A percentile compares a stretch with the other conserved stretches of the same genome.
Conservation (phyloP, 2,329 filamentous ascomycete species). For the Claviceps maximensis region DNA sequence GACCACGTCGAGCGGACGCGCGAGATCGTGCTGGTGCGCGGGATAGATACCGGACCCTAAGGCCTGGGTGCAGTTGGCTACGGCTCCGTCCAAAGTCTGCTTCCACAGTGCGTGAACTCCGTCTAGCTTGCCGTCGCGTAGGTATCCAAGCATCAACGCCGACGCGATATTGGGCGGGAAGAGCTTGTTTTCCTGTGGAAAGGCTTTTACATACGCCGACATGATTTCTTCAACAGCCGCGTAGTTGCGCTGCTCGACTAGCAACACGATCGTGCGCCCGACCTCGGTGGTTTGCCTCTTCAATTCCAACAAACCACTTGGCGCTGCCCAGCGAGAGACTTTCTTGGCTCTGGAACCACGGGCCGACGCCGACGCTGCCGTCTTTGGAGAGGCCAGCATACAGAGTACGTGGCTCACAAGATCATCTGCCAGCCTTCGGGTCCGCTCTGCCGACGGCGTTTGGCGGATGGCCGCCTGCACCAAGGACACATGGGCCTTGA, state of each 20-base stretch:
- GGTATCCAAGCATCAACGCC: slow-evolving; percentile 55
- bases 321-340: slow-evolving; percentile 1
- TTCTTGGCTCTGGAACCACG: neutral
- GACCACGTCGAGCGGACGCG: slow-evolving; percentile 36
- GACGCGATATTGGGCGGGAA: slow-evolving; percentile 44
- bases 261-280: slow-evolving; percentile 20
- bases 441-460: slow-evolving; percentile 13
- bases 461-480: slow-evolving; percentile 24
- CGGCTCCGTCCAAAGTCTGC: slow-evolving; percentile 40
- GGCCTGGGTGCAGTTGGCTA: slow-evolving; percentile 18
- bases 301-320: slow-evolving; percentile 12
- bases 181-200: slow-evolving; percentile 20
- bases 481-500: slow-evolving; percentile 29
- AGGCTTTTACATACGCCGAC: slow-evolving; percentile 34
- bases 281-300: slow-evolving; percentile 16
- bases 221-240: slow-evolving; percentile 45
- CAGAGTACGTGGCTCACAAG: slow-evolving; percentile 18
- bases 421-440: slow-evolving; percentile 14
- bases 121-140: slow-evolving; percentile 41
- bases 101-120: slow-evolving; percentile 56
- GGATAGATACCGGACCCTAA: slow-evolving; percentile 24
- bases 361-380: neutral
- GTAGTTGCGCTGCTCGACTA: slow-evolving; percentile 27
- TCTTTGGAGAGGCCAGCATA: slow-evolving; percentile 4
- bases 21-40: slow-evolving; percentile 38